Evolutionary conservation across 768 basidiomycete genomes (phyloP).

Genomic region (Lactarius psammicola): DNA sequence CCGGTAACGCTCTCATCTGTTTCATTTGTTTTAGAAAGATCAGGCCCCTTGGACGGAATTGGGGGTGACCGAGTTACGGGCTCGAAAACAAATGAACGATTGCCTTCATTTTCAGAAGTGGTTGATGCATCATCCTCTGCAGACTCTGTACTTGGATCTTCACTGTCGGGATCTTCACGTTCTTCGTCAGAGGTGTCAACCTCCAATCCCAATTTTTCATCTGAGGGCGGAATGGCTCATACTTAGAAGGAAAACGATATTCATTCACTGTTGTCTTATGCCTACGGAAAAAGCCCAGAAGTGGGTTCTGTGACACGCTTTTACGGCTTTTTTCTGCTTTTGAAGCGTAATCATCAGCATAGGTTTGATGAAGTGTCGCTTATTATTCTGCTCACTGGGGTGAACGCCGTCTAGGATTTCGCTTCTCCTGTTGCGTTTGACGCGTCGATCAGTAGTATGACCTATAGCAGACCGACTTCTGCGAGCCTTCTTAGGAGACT

Average conservation of each 20-base stretch:
- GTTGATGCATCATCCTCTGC: constrained; percentile 15
- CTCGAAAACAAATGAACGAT: constrained; percentile 12
- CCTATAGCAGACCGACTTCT: constrained; percentile 24
- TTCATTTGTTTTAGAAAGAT: neutral
- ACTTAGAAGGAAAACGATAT: constrained; percentile 4
- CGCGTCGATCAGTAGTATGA: neutral
- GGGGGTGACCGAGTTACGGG: neutral
- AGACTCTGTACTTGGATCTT: constrained; percentile 23
- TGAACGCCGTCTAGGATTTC: neutral
- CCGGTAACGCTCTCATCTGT: constrained; percentile 22
- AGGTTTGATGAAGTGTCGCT: neutral
- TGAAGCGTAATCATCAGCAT: neutral
- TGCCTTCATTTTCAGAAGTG: constrained; percentile 6
- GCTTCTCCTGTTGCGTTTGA: constrained; percentile 15
- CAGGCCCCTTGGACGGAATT: neutral
- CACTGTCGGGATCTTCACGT: constrained; percentile 27
- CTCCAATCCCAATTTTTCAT: constrained; percentile 22
- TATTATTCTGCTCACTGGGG: constrained; percentile 31
- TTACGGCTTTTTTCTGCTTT: constrained; percentile 17
- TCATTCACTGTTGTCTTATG: constrained; percentile 13
- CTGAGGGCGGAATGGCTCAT: constrained; percentile 19
- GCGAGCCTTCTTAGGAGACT: constrained; percentile 34
- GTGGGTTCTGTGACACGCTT: constrained; percentile 28
- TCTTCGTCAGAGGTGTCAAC: constrained; percentile 30
- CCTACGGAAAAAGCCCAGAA: constrained; percentile 33